Evolutionary conservation across 2,329 filamentous ascomycete genomes (phyloP), one percentile per base, ranked within the genome.

Genomic region (Thielaviopsis ethacetica): DNA sequence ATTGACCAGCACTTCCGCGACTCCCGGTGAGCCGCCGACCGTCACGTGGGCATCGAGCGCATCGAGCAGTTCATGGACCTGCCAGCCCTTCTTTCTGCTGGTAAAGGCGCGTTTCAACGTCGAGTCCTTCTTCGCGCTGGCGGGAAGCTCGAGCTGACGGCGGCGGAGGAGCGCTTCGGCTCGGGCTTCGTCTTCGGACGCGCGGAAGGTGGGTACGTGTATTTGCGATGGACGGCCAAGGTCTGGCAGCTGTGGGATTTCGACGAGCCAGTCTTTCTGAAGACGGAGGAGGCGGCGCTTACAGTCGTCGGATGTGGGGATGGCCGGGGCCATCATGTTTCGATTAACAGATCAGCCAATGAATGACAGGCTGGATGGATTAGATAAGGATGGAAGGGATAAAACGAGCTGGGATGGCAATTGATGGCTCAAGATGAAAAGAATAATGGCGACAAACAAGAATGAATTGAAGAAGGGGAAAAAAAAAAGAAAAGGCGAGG

Each of bases 141-240:
- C 22, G n/a, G 56, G 49, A n/a, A 47, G 22, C 10, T 57, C 38
- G 34, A 67, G 56, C 13, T 73, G 70, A 49, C 74, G 73, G 24
- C 72, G 72, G 63, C 76, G 75, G 57, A 82, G 69, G 30, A 81
- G 70, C 38, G 77, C 75, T 57, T 82, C 79, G n/a, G 78, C 79
- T 3, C 71, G 67, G 26, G 71, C 66, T 55, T 81, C 76, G 63
- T 82, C 79, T 58, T 71, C 71, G 0, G 75, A 65, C 1, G 72
- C 74, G 55, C 73, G 72, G 63, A 75, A 74, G 5, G 71, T 72
- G 3, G 72, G 72, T 44, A 69, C 64, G 1, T 71, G 70, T 3
- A 71, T 66, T 15, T 70, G 70, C 26, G 72, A 44, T 22, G 6
- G 72, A 10, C 38, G n/a, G 34, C 38, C n/a, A 34, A 34, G 27